Conservation (phyloP, 345 rosid species). For the Nasturtium officinale region DNA sequence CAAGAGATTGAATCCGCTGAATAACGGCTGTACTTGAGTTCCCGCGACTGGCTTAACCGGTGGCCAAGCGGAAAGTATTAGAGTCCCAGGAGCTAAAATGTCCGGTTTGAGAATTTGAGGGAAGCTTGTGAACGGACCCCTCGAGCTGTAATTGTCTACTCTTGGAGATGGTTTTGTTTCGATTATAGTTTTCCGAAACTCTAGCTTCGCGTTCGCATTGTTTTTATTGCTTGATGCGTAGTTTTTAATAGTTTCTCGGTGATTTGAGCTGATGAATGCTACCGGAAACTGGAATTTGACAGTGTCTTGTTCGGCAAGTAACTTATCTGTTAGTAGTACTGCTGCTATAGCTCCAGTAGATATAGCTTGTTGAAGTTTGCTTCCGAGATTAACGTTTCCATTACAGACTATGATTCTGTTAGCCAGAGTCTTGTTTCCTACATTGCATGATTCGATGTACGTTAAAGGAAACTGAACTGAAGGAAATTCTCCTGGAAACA, state of each 20-base stretch:
- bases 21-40: conserved; percentile 20
- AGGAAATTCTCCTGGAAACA: conserved; percentile 48
- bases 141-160: conserved; percentile 51
- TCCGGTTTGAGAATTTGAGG: conserved; percentile 61
- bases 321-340: conserved; percentile 42
- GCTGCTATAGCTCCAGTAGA: conserved; percentile 41
- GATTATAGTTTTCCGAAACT: conserved; percentile 46
- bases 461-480: conserved; percentile 39
- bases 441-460: conserved; percentile 30
- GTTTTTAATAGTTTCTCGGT: conserved; percentile 19
- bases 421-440: conserved; percentile 7
- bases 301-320: conserved; percentile 22
- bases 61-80: conserved; percentile 56
- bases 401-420: conserved; percentile 46
- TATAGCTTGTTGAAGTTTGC: conserved; percentile 30
- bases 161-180: conserved; percentile 48
- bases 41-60: conserved; percentile 10
- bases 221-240: conserved; percentile 19
- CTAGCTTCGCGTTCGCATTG: conserved; percentile 38
- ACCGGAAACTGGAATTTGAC: conserved; percentile 33
- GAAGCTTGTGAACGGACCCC: conserved; percentile 57
- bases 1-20: conserved; percentile 45
- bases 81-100: conserved; percentile 57
- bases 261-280: conserved; percentile 37
- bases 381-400: conserved; percentile 25